Conservation (phyloP, 1,139 yeast species). For the Yamadazyma sp. region DNA sequence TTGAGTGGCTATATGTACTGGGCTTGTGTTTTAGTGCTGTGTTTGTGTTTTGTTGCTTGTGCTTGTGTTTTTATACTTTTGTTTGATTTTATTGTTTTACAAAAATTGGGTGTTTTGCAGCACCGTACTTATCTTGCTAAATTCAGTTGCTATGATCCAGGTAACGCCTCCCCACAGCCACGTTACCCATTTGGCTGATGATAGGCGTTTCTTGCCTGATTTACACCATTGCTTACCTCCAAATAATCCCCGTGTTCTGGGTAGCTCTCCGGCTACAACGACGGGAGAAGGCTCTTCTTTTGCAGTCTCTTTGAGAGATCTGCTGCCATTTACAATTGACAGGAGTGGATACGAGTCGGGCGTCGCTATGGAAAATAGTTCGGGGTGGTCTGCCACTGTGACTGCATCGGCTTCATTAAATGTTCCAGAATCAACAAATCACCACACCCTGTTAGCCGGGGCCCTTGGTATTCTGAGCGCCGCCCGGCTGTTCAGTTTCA, state of each 20-base stretch:
- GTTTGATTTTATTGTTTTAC: too few relatives aligned
- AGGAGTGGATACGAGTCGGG: background rate
- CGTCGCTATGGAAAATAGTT: background rate
- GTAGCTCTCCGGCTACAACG: background rate
- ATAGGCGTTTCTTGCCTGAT: background rate
- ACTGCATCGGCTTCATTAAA: background rate
- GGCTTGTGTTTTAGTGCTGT: too few relatives aligned
- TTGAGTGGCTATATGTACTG: too few relatives aligned
- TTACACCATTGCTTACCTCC: background rate
- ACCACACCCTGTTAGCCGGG: background rate
- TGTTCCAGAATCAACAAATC: background rate
- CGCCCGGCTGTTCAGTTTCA: background rate
- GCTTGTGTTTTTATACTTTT: background rate
- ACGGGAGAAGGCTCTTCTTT: background rate
- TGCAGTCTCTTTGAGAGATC: background rate
- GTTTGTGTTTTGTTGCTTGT: too few relatives aligned
- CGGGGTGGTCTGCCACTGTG: background rate
- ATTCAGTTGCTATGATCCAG: background rate
- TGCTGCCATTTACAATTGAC: background rate
- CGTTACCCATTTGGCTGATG: background rate
- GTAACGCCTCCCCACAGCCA: background rate
- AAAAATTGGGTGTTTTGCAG: too few relatives aligned
- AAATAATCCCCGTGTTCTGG: background rate
- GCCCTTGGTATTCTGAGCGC: constrained; percentile 2
- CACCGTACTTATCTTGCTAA: too few relatives aligned